A percentile compares a stretch with the other conserved stretches of the same genome.
Conservation (phyloP, 2,329 filamentous ascomycete species). For the Colletotrichum sidae region DNA sequence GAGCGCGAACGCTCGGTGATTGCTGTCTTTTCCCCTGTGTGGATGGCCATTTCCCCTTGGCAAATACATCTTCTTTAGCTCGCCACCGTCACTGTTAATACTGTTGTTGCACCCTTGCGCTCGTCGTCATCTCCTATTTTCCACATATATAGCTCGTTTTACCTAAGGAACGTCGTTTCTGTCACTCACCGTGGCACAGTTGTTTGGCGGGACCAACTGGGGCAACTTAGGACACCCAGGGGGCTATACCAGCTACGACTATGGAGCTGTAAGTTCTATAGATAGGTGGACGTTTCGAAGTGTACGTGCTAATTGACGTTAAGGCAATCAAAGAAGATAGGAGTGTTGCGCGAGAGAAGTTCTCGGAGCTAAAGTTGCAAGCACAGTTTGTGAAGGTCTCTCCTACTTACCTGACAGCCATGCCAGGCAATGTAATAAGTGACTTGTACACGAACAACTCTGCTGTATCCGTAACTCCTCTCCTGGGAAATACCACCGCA, state of each 20-base stretch:
- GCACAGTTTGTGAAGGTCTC: conserved; percentile 81
- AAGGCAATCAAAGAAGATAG: conserved; percentile 74
- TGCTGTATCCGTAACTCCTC: conserved; percentile 70
- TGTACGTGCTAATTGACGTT: conserved; percentile 41
- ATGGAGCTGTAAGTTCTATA: conserved; percentile 52
- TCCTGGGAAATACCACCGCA: conserved; percentile 64
- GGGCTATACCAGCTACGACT: conserved; percentile 70
- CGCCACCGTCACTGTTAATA: too few relatives aligned
- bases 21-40: too few relatives aligned
- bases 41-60: too few relatives aligned
- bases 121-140: too few relatives aligned
- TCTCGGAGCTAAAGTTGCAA: conserved; percentile 81
- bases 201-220: conserved; percentile 86
- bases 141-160: too few relatives aligned
- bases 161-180: too few relatives aligned
- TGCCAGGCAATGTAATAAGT: conserved; percentile 60
- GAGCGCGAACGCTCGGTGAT: too few relatives aligned
- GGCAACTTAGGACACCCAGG: conserved; percentile 80
- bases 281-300: rapidly evolving
- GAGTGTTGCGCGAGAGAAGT: conserved; percentile 77
- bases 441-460: conserved; percentile 64
- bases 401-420: conserved; percentile 74
- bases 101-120: too few relatives aligned
- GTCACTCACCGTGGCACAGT: conserved; percentile 43
- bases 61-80: too few relatives aligned